Base-by-base conservation (phyloP, 805 yeast genomes). In the Sungouiozyma intestinalis region DNA sequence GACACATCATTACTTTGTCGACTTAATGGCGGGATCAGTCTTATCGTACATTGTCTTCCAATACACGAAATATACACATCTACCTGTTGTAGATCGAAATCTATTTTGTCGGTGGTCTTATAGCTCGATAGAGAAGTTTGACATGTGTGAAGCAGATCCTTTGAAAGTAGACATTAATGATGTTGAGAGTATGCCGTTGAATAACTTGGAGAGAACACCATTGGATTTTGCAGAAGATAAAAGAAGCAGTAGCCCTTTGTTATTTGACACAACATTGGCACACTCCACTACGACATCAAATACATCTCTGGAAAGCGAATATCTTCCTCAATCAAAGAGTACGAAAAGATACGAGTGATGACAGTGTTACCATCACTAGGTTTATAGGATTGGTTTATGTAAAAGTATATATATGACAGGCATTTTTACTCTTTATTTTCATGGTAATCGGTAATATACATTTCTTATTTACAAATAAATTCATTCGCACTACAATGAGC, bases 1-100 rank as follows among this genome's bases (percentile, higher is more conserved):
- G 55, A 90, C 97, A 0, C 98, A 90, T 64, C 98, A 90, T 65
- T 90, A 90, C 62, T 92, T 92, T 57, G 77, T 90, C 46, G 97
- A 90, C 60, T 74, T 90, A 41, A 85, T 85, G 55, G 90, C 85
- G n/a, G 98, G 98, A 17, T 90, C 96, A 2, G 73, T 78, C n/a
- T 68, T 92, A 43, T 78, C 95, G 0, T 72, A 79, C 45, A 60
- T 74, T 14, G 79, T 84, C 27, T 88, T 85, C 62, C 71, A 74
- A 47, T 73, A 79, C 51, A 77, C 85, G 41, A 79, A 78, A 57
- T 77, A 79, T 54, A 74, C 70, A 16, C 76, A 72, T 49, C 66
- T 88, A 54, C 97, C 97, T 5, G 55, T 72, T 13, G 65, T 67
- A 27, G 74, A 72, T 39, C 57, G 60, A n/a, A 61, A 55, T 36